phyloP scores from a whole-genome alignment of 192 early-diverging fungal genomes.

The Allomyces arbusculus region DNA sequence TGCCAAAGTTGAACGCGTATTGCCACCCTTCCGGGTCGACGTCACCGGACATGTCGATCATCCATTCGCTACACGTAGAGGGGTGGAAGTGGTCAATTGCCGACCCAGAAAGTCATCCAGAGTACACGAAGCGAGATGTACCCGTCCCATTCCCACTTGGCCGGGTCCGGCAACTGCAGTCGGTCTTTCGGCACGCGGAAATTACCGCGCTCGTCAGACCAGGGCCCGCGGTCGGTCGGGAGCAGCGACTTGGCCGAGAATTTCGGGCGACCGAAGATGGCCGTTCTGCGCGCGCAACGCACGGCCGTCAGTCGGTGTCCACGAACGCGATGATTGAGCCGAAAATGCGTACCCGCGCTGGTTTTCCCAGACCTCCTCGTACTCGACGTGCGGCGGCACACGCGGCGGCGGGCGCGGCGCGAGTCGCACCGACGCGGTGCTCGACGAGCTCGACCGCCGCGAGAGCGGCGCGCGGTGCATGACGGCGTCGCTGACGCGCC shows the following conservation, averaged over 20 bases:
- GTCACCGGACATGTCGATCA: background rate
- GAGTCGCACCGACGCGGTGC: too few relatives aligned
- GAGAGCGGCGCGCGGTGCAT: too few relatives aligned
- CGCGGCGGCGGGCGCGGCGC: too few relatives aligned
- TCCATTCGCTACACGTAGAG: background rate
- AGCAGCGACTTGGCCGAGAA: background rate
- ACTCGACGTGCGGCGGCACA: too few relatives aligned
- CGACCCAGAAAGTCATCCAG: too few relatives aligned
- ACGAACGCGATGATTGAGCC: too few relatives aligned
- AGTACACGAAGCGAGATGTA: too few relatives aligned
- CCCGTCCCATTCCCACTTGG: background rate
- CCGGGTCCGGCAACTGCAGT: background rate
- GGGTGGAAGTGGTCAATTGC: too few relatives aligned
- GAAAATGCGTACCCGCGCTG: background rate
- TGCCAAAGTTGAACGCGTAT: background rate
- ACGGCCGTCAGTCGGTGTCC: too few relatives aligned
- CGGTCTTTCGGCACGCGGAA: background rate
- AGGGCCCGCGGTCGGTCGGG: background rate
- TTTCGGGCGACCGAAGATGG: background rate
- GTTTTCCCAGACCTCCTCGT: background rate
- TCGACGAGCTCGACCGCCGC: too few relatives aligned
- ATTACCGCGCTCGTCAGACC: background rate
- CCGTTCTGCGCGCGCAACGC: background rate
- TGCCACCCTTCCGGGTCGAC: background rate
- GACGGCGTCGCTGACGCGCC: too few relatives aligned